A percentile compares a stretch with the other conserved stretches of the same genome.
phyloP scores from a whole-genome alignment of 495 filamentous ascomycete genomes.

The Penicillium arizonense region DNA sequence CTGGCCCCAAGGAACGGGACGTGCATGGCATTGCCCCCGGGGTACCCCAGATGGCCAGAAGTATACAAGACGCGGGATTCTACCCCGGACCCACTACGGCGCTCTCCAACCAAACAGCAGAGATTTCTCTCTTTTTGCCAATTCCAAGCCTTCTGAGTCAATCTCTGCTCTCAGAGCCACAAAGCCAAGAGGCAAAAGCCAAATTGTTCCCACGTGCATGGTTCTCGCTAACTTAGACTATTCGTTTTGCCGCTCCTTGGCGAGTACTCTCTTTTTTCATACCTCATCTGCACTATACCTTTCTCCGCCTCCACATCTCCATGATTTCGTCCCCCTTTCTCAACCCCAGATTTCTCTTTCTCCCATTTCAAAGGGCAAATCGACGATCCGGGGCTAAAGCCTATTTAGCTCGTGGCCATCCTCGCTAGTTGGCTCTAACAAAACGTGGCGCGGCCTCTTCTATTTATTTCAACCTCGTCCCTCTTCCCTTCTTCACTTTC shows the following conservation, averaged over 20 bases:
- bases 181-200: conserved; percentile 3
- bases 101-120: conserved; percentile 5
- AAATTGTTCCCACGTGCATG: not conserved
- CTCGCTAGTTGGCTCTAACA: conserved; percentile 4
- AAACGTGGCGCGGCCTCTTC: conserved; percentile 2
- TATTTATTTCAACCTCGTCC: conserved; percentile 1
- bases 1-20: not conserved
- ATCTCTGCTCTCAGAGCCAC: not conserved
- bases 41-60: conserved; percentile 3
- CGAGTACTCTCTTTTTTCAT: conserved; percentile 3
- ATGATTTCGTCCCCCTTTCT: conserved; percentile 7
- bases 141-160: not conserved
- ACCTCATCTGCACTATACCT: conserved; percentile 15
- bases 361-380: conserved; percentile 8
- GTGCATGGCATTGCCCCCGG: conserved; percentile 1
- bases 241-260: conserved; percentile 12
- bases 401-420: conserved; percentile 22
- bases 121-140: conserved; percentile 3
- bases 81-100: not conserved
- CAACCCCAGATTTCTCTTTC: conserved; percentile 21
- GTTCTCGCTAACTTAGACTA: conserved; percentile 3
- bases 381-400: conserved; percentile 14
- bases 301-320: conserved; percentile 31
- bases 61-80: not conserved
- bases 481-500: not conserved